Conservation (phyloP, 306 rosid genomes). For the Senna siamea region DNA sequence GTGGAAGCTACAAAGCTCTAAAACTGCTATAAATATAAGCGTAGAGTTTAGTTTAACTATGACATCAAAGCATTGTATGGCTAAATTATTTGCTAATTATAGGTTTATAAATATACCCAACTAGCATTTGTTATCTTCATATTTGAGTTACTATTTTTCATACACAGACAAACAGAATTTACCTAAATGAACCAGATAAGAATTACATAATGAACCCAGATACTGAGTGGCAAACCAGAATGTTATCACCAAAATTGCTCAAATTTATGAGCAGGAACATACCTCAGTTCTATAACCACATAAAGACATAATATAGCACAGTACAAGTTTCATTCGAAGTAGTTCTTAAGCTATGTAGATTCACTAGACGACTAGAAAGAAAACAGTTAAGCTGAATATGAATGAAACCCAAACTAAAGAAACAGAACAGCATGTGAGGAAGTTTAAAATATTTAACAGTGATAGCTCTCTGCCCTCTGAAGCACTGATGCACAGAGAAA, state of each 20-base stretch:
- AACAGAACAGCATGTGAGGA: conserved; percentile 1
- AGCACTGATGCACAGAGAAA: neutral
- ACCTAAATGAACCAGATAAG: neutral
- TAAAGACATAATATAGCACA: neutral
- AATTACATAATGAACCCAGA: neutral
- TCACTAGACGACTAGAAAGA: neutral
- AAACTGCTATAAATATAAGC: conserved; percentile 1
- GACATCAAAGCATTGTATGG: conserved; percentile 18
- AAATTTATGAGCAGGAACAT: neutral
- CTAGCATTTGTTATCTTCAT: neutral
- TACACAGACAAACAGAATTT: neutral
- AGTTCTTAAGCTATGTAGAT: neutral
- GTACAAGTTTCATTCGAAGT: neutral
- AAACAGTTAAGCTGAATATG: too few species aligned
- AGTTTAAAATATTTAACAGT: neutral
- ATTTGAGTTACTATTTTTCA: neutral
- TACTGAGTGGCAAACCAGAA: conserved; percentile 2
- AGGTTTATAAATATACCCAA: conserved; percentile 3
- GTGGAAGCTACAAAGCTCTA: neutral
- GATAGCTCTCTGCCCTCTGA: neutral
- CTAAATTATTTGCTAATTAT: neutral
- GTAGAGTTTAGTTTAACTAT: neutral
- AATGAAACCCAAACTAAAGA: neutral
- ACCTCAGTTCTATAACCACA: neutral
- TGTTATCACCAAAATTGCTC: conserved; percentile 12